Conservation (phyloP, 306 rosid genomes). For the Mimosa bimucronata region DNA sequence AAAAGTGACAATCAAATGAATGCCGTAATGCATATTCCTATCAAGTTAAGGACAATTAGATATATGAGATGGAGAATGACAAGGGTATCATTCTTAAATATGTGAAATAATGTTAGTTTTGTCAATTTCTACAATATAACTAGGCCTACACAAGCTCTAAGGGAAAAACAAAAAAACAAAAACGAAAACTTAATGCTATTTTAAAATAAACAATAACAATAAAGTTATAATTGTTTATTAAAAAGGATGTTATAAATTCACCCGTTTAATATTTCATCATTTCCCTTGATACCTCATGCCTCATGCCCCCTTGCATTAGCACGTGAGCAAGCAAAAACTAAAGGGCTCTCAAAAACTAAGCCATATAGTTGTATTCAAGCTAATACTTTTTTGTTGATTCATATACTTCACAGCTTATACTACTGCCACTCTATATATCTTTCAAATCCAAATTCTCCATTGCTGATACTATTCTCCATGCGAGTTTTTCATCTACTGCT, state of each 20-base stretch:
- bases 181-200: too few relatives aligned
- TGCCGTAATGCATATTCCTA: not conserved
- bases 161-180: too few relatives aligned
- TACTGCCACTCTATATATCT: not conserved
- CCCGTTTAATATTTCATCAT: not conserved
- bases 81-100: too few relatives aligned
- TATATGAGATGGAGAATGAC: not conserved
- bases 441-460: slow-evolving; percentile 36
- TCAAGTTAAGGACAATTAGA: not conserved
- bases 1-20: too few relatives aligned
- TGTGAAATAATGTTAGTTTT: too few relatives aligned
- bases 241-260: not conserved
- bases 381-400: slow-evolving; percentile 1
- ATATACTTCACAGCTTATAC: slow-evolving; percentile 10
- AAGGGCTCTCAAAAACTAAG: not conserved
- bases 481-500: slow-evolving; percentile 54
- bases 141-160: too few relatives aligned
- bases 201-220: too few relatives aligned
- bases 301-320: not conserved
- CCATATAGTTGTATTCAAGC: not conserved
- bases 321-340: not conserved
- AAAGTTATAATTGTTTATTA: not conserved
- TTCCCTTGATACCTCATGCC: too few relatives aligned
- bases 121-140: too few relatives aligned
- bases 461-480: slow-evolving; percentile 53